Evolutionary conservation across 371 early-diverging fungal species (phyloP).

Genomic region (Phascolomyces articulosus): DNA sequence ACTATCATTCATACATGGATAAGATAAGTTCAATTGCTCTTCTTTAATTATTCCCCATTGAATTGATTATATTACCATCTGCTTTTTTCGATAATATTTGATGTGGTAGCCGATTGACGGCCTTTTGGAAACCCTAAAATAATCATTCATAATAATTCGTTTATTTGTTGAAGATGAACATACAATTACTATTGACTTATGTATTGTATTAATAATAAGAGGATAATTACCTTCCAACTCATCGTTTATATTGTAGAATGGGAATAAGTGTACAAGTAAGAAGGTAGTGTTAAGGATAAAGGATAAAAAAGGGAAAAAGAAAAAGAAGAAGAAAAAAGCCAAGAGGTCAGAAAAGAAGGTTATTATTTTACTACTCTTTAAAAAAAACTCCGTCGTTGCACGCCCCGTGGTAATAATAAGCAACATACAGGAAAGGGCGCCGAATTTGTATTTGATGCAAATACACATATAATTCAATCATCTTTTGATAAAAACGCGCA

Average conservation of each 20-base stretch:
- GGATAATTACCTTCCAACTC: slow-evolving; percentile 30
- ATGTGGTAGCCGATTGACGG: slow-evolving; percentile 32
- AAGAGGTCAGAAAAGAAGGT: neutral
- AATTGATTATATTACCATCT: slow-evolving; percentile 32
- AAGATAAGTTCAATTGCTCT: neutral
- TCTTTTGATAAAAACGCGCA: neutral
- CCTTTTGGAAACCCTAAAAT: slow-evolving; percentile 31
- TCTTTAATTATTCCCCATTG: neutral
- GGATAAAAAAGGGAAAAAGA: neutral
- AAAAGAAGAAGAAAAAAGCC: neutral
- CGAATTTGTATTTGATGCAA: no score
- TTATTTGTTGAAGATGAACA: no score
- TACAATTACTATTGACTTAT: neutral
- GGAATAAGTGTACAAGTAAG: neutral
- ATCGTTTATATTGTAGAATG: slow-evolving; percentile 16
- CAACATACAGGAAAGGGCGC: no score
- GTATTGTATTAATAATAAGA: neutral
- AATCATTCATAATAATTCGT: no score
- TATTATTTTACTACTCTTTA: neutral
- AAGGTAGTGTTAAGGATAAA: slow-evolving; percentile 4
- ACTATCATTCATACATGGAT: slow-evolving; percentile 25
- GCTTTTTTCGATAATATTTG: slow-evolving; percentile 48
- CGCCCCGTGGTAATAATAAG: no score
- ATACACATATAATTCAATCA: no score
- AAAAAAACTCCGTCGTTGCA: neutral